Evolutionary conservation across 345 rosid species (phyloP), one percentile per base, ranked within the genome.

Genomic region (Diplotaxis tenuifolia): DNA sequence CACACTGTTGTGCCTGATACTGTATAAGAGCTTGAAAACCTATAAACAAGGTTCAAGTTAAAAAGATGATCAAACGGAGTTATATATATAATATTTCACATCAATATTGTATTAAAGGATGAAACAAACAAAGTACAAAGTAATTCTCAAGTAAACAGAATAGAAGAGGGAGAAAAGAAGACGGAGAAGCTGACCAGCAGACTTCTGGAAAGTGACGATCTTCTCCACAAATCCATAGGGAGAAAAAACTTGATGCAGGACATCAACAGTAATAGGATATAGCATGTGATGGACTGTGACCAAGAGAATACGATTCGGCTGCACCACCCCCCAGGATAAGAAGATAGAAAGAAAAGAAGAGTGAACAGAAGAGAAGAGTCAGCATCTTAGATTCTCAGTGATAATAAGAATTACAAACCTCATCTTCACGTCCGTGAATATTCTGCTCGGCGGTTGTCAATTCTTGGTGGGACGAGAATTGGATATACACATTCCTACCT

Each of bases 401-500:
- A 72, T 15, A 8, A 1, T 8, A 62, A 47, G 58, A 45, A 15
- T 34, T 22, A 83, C 92, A 77, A 80, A 94, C 99, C 99, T 93
- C 97, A 45, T 95, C 99, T 60, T 90, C 99, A 21, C 99, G 82
- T 50, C 89, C 96, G 80, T 95, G 98, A 65, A 93, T 58, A 72
- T 84, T 95, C 82, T 95, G 99, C 65, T 95, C 98, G 85, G 88
- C 78, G 4, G 98, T 95, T 52, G 98, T 95, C 73, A 95, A 80
- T 82, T 95, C 99, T 81, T 95, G 98, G 79, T 95, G 99, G n/a
- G 99, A 95, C 16, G 98, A 95, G 82, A 95, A 95, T 64, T 95
- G 98, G 52, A 95, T 78, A 81, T 92, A 95, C 59, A 95, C 99
- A 87, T 92, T 95, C 82, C 99, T 83, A 53, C 99, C 98, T 86